A percentile compares a stretch with the other conserved stretches of the same genome.
phyloP scores from a whole-genome alignment of 139 green algal genomes.

The Haematococcus sp. region DNA sequence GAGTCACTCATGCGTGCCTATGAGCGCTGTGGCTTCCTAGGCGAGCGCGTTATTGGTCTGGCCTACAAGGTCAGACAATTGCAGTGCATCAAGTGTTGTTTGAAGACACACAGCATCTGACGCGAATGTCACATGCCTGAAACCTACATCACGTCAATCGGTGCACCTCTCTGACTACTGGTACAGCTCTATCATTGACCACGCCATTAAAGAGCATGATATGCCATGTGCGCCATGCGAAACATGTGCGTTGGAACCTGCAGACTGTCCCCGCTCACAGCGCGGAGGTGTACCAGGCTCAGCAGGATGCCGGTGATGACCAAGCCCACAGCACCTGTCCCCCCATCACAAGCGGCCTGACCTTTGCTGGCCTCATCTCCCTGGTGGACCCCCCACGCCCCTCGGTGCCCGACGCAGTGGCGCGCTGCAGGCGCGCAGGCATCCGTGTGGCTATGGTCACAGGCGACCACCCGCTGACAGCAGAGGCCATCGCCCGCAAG shows the following conservation, averaged over 20 bases:
- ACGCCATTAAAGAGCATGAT: too few species aligned
- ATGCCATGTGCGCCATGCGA: too few species aligned
- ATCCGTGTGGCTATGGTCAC: slow-evolving; percentile 79
- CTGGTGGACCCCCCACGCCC: slow-evolving; percentile 76
- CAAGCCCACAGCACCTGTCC: not conserved
- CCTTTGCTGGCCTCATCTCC: slow-evolving; percentile 69
- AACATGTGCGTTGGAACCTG: not conserved
- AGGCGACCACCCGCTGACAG: slow-evolving; percentile 72
- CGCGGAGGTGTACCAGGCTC: slow-evolving; percentile 12
- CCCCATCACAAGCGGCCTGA: slow-evolving; percentile 40
- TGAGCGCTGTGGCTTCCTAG: slow-evolving; percentile 57
- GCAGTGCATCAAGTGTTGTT: too few species aligned
- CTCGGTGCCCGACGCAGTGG: slow-evolving; percentile 63
- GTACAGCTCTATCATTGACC: too few species aligned
- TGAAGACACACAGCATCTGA: too few species aligned
- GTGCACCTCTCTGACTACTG: too few species aligned
- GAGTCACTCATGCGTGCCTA: slow-evolving; percentile 39
- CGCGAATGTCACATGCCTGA: too few species aligned
- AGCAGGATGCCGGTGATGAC: slow-evolving; percentile 1
- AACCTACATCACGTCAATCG: too few species aligned
- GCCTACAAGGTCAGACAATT: slow-evolving; percentile 48
- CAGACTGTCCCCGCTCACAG: slow-evolving; percentile 3
- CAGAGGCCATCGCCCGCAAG: slow-evolving; percentile 60
- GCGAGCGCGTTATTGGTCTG: slow-evolving; percentile 68
- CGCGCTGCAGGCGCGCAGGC: slow-evolving; percentile 32